These are phyloP conservation scores for Suillus spraguei DNA, from an alignment of 768 basidiomycete genomes.

Conservation along the genomic window DNA sequence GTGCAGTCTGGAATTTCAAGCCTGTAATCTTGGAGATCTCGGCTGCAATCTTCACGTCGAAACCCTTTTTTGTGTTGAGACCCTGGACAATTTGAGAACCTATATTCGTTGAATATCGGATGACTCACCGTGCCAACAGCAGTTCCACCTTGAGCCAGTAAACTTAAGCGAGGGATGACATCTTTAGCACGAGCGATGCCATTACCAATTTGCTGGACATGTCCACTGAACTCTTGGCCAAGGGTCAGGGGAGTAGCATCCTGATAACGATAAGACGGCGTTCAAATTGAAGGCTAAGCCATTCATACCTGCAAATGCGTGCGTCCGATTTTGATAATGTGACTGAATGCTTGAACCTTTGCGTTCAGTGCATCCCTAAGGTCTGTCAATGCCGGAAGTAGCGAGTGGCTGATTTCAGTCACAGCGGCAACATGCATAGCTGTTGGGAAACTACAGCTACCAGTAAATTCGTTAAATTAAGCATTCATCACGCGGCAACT, in stretches of 20 bases:
- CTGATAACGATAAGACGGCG: conserved; percentile 39
- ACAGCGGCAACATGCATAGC: conserved; percentile 99
- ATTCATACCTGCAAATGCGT: conserved; percentile 82
- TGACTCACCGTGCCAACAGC: conserved; percentile 91
- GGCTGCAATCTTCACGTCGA: conserved; percentile 90
- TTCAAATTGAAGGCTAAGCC: not conserved
- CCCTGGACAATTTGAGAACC: conserved; percentile 54
- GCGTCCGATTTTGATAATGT: conserved; percentile 98
- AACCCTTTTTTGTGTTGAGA: conserved; percentile 94
- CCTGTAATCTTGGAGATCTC: conserved; percentile 93
- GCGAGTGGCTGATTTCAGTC: conserved; percentile 74
- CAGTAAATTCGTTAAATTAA: conserved; percentile 3
- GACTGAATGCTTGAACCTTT: conserved; percentile 81
- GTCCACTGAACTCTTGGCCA: conserved; percentile 98
- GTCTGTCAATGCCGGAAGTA: conserved; percentile 85
- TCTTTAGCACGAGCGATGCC: conserved; percentile 84
- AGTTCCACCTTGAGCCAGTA: conserved; percentile 96
- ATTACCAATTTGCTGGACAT: conserved; percentile 92
- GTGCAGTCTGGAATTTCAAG: conserved; percentile 90
- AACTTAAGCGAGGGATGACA: conserved; percentile 79
- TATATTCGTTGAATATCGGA: not conserved
- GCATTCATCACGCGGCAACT: conserved; percentile 29
- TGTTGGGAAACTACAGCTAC: conserved; percentile 81
- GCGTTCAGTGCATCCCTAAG: conserved; percentile 82
- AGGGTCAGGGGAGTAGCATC: conserved; percentile 98